These are phyloP conservation scores for Aspergillus sparsus DNA, from an alignment of 495 filamentous ascomycete genomes.

Conservation along the genomic window DNA sequence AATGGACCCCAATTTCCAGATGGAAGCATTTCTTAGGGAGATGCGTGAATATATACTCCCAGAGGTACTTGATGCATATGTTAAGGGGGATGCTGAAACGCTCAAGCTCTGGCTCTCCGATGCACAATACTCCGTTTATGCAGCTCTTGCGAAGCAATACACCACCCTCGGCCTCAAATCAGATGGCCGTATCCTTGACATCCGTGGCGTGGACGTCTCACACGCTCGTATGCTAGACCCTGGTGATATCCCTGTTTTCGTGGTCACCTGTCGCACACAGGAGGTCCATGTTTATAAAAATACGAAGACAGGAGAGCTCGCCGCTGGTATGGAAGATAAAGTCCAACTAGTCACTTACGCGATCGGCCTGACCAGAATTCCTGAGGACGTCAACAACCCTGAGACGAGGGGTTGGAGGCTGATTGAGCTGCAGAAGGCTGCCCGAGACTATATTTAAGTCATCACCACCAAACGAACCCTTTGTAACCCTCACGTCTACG, in stretches of 20 bases:
- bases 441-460: conserved; percentile 84
- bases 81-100: conserved; percentile 90
- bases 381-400: conserved; percentile 94
- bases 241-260: conserved; percentile 95
- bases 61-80: conserved; percentile 96
- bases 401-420: conserved; percentile 95
- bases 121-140: conserved; percentile 92
- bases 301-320: conserved; percentile 81
- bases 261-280: conserved; percentile 94
- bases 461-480: neutral
- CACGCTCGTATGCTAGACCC: conserved; percentile 92
- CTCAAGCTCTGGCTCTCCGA: conserved; percentile 93
- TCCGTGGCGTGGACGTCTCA: conserved; percentile 87
- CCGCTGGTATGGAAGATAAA: conserved; percentile 98
- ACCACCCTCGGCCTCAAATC: conserved; percentile 88
- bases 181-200: conserved; percentile 92
- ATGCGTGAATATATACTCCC: conserved; percentile 97
- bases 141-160: conserved; percentile 91
- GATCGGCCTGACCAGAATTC: conserved; percentile 88
- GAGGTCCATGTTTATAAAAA: conserved; percentile 97
- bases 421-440: conserved; percentile 98
- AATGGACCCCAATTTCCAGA: conserved; percentile 93
- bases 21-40: conserved; percentile 90
- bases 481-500: conserved; percentile 8
- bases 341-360: conserved; percentile 98